Percentiles rank a stretch among this genome's conserved stretches.
Evolutionary conservation across 2,329 filamentous ascomycete species (phyloP).

Genomic region (Atkinsonella hypoxylon): DNA sequence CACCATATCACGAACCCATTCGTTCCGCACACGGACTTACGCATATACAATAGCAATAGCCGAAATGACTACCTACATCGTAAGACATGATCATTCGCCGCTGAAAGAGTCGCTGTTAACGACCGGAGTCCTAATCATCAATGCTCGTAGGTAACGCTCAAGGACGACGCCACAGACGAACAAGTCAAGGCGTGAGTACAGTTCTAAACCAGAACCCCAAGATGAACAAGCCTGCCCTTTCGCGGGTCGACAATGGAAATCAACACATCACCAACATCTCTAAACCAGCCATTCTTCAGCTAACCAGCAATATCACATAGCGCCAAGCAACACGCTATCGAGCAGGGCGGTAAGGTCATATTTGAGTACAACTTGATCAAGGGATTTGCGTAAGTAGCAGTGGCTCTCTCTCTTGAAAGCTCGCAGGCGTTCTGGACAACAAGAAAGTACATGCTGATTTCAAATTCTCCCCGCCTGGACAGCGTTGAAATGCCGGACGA

Average conservation of each 20-base stretch:
- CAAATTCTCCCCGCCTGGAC: neutral
- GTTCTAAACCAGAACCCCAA: neutral
- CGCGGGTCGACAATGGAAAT: neutral
- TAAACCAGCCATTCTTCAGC: neutral
- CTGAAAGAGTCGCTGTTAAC: neutral
- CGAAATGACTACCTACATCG: slow-evolving; percentile 47
- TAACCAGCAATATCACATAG: slow-evolving; percentile 26
- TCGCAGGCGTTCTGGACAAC: neutral
- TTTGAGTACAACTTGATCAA: slow-evolving; percentile 83
- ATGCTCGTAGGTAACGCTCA: slow-evolving; percentile 59
- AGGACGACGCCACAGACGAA: slow-evolving; percentile 52
- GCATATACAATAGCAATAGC: slow-evolving; percentile 5
- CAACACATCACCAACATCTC: neutral
- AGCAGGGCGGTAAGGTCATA: slow-evolving; percentile 72
- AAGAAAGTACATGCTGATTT: neutral
- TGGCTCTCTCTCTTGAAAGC: neutral
- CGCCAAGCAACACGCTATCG: slow-evolving; percentile 61
- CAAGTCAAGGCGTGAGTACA: slow-evolving; percentile 53
- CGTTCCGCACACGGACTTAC: neutral
- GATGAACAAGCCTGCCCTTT: too few species aligned
- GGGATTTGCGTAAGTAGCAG: slow-evolving; percentile 68
- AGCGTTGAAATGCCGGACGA: slow-evolving; percentile 66
- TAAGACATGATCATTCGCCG: slow-evolving; percentile 12
- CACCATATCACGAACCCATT: slow-evolving; percentile 5
- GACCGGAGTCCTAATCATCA: slow-evolving; percentile 3